phyloP scores from a whole-genome alignment of 1,284 basidiomycete species.

The Porodaedalea pini region DNA sequence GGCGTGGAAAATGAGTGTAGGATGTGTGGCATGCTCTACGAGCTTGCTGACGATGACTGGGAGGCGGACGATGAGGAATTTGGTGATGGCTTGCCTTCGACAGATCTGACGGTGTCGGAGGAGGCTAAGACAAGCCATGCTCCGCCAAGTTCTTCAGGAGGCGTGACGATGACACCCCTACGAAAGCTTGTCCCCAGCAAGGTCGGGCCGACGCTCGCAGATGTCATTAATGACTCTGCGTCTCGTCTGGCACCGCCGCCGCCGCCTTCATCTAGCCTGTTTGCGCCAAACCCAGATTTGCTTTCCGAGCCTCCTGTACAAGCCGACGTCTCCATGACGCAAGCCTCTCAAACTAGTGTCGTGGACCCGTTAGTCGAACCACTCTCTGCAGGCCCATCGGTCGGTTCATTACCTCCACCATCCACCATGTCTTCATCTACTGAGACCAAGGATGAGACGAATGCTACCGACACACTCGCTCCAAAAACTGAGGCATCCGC shows the following conservation, averaged over 20 bases:
- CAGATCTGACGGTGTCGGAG: too few species aligned
- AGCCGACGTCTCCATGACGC: not conserved
- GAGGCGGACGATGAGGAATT: constrained; percentile 29
- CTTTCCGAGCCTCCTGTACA: not conserved
- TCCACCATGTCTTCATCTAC: too few species aligned
- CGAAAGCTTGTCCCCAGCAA: not conserved
- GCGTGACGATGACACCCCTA: not conserved
- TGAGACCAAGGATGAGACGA: too few species aligned
- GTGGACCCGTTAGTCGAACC: not conserved
- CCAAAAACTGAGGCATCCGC: constrained; percentile 11
- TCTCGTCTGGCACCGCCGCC: not conserved
- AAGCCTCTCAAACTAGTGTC: not conserved
- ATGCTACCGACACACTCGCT: too few species aligned
- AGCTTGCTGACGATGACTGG: constrained; percentile 70
- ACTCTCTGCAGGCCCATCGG: not conserved
- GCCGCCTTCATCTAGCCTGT: not conserved
- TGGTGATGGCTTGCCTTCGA: not conserved
- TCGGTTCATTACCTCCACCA: not conserved
- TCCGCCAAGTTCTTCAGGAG: not conserved
- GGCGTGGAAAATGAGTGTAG: constrained; percentile 52
- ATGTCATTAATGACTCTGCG: not conserved
- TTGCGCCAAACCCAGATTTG: constrained; percentile 8
- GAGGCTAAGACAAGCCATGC: not conserved
- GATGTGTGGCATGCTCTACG: constrained; percentile 65
- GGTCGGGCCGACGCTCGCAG: not conserved